Percentiles rank a stretch among this genome's conserved stretches.
Conservation (phyloP, 805 yeast species). For the Wickerhamomyces bisporus region DNA sequence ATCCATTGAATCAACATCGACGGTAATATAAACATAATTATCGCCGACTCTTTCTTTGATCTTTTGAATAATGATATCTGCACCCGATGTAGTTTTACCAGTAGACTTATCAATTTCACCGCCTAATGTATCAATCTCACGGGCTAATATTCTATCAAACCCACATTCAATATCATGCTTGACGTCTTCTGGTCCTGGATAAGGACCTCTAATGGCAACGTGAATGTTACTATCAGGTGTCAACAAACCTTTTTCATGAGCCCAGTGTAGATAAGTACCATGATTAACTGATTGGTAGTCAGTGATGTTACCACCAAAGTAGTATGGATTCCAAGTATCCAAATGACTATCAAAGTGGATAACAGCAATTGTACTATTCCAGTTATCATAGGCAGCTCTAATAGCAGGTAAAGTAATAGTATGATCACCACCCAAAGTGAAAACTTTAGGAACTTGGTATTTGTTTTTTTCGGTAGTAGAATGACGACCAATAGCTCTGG, state of each 20-base stretch:
- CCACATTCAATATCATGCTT: conserved; percentile 46
- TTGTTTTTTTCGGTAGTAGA: conserved; percentile 25
- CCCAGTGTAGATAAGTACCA: conserved; percentile 68
- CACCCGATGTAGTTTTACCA: conserved; percentile 1
- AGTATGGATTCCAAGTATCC: conserved; percentile 65
- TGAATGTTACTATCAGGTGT: conserved; percentile 46
- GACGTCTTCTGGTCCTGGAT: conserved; percentile 32
- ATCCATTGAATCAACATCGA: conserved; percentile 48
- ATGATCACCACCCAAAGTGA: conserved; percentile 54
- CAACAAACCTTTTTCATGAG: conserved; percentile 60
- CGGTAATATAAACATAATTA: conserved; percentile 40
- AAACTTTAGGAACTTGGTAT: conserved; percentile 30
- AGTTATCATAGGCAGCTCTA: conserved; percentile 41
- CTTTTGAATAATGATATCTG: conserved; percentile 30
- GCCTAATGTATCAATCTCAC: conserved; percentile 42
- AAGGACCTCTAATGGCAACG: conserved; percentile 64
- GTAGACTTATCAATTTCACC: neutral
- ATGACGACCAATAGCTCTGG: conserved; percentile 39
- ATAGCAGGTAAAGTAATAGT: conserved; percentile 46
- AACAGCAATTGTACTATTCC: conserved; percentile 39
- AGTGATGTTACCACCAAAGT: conserved; percentile 57
- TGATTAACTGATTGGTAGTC: conserved; percentile 57
- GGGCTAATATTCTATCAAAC: conserved; percentile 40
- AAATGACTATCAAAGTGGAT: conserved; percentile 44
- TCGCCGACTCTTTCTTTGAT: conserved; percentile 33